A percentile compares a stretch with the other conserved stretches of the same genome.
Evolutionary conservation across 169 alveolate genomes (phyloP).

Genomic region (Theileria annulata): DNA sequence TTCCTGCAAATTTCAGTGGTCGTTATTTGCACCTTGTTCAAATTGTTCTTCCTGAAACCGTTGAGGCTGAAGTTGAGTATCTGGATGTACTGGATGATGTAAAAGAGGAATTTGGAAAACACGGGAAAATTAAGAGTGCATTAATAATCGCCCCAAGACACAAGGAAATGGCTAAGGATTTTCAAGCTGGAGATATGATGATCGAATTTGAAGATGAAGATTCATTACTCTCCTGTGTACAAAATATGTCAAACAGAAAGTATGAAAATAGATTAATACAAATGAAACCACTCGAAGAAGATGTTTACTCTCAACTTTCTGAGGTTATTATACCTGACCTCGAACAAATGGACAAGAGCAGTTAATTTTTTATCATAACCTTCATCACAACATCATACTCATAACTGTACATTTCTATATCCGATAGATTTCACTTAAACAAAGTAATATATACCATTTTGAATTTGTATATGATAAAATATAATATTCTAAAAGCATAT

Average conservation of each 20-base stretch:
- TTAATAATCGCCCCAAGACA: conserved; percentile 66
- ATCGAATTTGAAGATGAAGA: conserved; percentile 68
- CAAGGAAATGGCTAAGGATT: conserved; percentile 61
- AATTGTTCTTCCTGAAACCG: conserved; percentile 39
- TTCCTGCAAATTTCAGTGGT: conserved; percentile 44
- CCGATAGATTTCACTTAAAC: neutral
- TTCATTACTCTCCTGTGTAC: conserved; percentile 70
- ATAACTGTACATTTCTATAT: neutral
- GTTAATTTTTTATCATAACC: neutral
- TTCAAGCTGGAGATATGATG: conserved; percentile 71
- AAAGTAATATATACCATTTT: neutral
- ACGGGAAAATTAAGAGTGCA: conserved; percentile 69
- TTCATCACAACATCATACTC: neutral
- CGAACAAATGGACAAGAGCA: conserved; percentile 38
- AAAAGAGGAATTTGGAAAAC: conserved; percentile 72
- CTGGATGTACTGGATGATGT: conserved; percentile 71
- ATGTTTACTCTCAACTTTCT: conserved; percentile 40
- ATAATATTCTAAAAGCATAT: neutral
- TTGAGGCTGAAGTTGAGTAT: conserved; percentile 66
- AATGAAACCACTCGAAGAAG: conserved; percentile 56
- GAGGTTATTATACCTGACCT: conserved; percentile 42
- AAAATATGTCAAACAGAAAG: conserved; percentile 71
- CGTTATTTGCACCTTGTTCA: conserved; percentile 35
- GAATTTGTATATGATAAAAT: neutral
- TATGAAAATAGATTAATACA: conserved; percentile 71